phyloP scores from a whole-genome alignment of 768 basidiomycete species.

The Phanerochaete sordida region DNA sequence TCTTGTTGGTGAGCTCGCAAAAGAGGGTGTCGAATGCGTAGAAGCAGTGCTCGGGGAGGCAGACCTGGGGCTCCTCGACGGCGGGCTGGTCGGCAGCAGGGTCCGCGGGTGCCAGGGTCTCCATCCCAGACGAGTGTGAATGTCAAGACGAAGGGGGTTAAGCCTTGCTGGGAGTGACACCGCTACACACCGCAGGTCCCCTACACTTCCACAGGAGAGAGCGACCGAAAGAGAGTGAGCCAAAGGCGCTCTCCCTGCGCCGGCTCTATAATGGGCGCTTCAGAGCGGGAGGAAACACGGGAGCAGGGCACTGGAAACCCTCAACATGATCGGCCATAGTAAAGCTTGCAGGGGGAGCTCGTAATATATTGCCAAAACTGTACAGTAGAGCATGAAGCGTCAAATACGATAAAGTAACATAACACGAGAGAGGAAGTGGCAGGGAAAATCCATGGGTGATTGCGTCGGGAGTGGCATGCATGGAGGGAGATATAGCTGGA shows the following conservation, averaged over 20 bases:
- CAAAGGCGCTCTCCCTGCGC: background rate
- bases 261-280: background rate
- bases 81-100: conserved; percentile 38
- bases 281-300: background rate
- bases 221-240: background rate
- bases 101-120: conserved; percentile 47
- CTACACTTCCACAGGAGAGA: conserved; percentile 1
- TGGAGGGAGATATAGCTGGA: background rate
- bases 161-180: conserved; percentile 1
- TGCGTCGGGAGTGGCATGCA: conserved; percentile 1
- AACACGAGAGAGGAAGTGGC: background rate
- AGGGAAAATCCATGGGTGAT: background rate
- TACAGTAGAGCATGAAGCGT: conserved; percentile 10
- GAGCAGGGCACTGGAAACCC: background rate
- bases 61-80: conserved; percentile 43
- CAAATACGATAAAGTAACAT: conserved; percentile 6
- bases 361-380: conserved; percentile 5
- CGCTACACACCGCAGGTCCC: conserved; percentile 2
- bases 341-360: background rate
- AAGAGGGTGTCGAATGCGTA: conserved; percentile 80
- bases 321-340: background rate
- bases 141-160: conserved; percentile 2
- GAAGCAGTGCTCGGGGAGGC: conserved; percentile 74
- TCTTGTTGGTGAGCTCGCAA: conserved; percentile 61
- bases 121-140: conserved; percentile 34